These are phyloP conservation scores for Microdochium paspali DNA, from an alignment of 2,329 filamentous ascomycete species.

Conservation along the genomic window DNA sequence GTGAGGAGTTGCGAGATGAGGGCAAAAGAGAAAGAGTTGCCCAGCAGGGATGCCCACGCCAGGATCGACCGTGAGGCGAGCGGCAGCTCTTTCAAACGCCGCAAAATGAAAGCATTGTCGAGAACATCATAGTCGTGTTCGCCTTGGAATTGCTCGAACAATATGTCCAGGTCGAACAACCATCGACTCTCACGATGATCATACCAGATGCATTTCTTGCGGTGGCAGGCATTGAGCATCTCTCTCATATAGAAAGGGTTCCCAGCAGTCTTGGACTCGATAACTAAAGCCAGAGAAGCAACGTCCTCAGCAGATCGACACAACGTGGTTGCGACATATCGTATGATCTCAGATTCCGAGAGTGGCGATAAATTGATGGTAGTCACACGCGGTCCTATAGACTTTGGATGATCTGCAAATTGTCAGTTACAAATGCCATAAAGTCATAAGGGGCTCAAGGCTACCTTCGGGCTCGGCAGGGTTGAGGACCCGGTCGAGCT, in stretches of 20 bases:
- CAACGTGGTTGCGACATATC: constrained; percentile 76
- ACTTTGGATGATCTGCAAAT: constrained; percentile 29
- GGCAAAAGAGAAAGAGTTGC: constrained; percentile 75
- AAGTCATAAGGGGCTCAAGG: not conserved
- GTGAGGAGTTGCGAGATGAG: constrained; percentile 69
- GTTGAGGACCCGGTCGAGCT: constrained; percentile 43
- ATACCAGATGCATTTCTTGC: constrained; percentile 84
- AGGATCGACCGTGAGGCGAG: constrained; percentile 66
- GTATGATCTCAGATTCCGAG: constrained; percentile 67
- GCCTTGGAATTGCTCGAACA: constrained; percentile 77
- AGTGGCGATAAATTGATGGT: constrained; percentile 66
- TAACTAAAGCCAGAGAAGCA: constrained; percentile 68
- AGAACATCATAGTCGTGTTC: constrained; percentile 72
- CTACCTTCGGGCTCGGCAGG: constrained; percentile 44
- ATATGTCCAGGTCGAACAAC: constrained; percentile 75
- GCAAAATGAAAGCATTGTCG: constrained; percentile 73
- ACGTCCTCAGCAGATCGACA: constrained; percentile 65
- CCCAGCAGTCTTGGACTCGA: constrained; percentile 80
- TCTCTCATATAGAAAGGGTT: constrained; percentile 89
- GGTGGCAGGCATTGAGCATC: constrained; percentile 79
- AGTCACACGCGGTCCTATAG: constrained; percentile 50
- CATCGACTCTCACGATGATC: constrained; percentile 76
- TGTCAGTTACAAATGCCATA: constrained; percentile 4
- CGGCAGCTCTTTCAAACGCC: constrained; percentile 68
- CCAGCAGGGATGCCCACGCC: constrained; percentile 77